Percentiles rank a stretch among this genome's conserved stretches.
These are phyloP conservation scores for Euptelea pleiosperma DNA, from an alignment of 164 flowering plant species.

Conservation along the genomic window DNA sequence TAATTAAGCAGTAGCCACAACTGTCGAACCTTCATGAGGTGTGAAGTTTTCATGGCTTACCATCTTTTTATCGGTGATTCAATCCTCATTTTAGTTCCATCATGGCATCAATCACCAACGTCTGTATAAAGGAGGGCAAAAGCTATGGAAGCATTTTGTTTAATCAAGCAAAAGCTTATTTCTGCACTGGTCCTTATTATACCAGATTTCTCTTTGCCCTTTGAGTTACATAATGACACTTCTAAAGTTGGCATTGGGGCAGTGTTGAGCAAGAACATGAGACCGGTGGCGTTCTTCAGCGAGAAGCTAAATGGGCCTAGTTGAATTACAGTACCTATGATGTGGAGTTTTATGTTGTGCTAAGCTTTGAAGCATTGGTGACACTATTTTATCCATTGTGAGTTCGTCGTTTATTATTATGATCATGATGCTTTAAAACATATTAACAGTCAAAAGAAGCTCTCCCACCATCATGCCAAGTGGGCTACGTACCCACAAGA, in stretches of 20 bases:
- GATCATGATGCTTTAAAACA: too few relatives aligned
- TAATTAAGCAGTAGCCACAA: neutral
- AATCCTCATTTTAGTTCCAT: neutral
- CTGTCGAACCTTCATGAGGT: neutral
- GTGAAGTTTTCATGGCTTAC: constrained; percentile 1
- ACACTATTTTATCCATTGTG: neutral
- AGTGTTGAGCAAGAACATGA: neutral
- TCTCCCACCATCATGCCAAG: neutral
- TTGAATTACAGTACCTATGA: neutral
- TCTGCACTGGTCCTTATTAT: neutral
- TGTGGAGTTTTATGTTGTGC: neutral
- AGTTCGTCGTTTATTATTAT: too few relatives aligned
- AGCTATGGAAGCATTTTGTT: neutral
- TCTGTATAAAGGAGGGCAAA: neutral
- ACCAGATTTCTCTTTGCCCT: neutral
- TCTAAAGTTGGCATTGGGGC: neutral
- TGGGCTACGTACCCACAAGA: neutral
- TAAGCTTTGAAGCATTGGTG: neutral
- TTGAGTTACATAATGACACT: neutral
- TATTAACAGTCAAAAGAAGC: too few relatives aligned
- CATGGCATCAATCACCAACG: neutral
- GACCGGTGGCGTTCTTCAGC: neutral
- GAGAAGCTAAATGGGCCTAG: neutral
- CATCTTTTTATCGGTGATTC: constrained; percentile 1
- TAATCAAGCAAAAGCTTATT: neutral